These are phyloP conservation scores for Geranium rotundifolium DNA, from an alignment of 345 rosid genomes.

Conservation along the genomic window DNA sequence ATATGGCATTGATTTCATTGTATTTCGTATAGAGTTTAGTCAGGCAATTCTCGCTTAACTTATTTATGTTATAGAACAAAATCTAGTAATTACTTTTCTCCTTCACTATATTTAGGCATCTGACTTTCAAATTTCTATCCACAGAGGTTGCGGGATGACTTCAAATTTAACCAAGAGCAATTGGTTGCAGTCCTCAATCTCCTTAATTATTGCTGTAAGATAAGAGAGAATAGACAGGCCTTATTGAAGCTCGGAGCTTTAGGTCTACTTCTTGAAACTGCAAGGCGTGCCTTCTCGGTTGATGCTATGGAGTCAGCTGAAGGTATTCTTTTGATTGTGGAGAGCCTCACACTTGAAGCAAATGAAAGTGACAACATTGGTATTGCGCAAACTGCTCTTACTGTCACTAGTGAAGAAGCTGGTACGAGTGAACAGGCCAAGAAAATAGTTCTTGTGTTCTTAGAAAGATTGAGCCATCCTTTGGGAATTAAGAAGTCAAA, in stretches of 20 bases:
- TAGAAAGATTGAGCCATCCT: slow-evolving; percentile 86
- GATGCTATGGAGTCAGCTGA: slow-evolving; percentile 99
- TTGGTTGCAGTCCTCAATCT: slow-evolving; percentile 88
- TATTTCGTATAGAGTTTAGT: neutral
- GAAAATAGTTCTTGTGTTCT: slow-evolving; percentile 91
- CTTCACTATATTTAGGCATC: slow-evolving; percentile 2
- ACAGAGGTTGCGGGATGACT: slow-evolving; percentile 75
- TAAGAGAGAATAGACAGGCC: slow-evolving; percentile 80
- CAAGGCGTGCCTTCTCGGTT: slow-evolving; percentile 87
- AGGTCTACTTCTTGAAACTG: slow-evolving; percentile 95
- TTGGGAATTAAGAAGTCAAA: slow-evolving; percentile 79
- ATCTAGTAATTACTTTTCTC: neutral
- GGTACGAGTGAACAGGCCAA: slow-evolving; percentile 93
- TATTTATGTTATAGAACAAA: neutral
- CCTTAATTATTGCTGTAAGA: slow-evolving; percentile 95
- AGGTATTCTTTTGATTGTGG: slow-evolving; percentile 94
- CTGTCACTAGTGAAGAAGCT: slow-evolving; percentile 72
- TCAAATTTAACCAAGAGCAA: slow-evolving; percentile 90
- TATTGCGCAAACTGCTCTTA: slow-evolving; percentile 61
- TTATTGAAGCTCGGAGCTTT: slow-evolving; percentile 78
- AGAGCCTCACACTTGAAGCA: slow-evolving; percentile 90
- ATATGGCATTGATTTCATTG: neutral
- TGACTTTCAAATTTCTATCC: slow-evolving; percentile 13
- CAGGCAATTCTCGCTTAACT: neutral
- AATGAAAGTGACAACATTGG: slow-evolving; percentile 82